These are phyloP conservation scores for Sporothrix sp. DNA, from an alignment of 2,329 filamentous ascomycete species.

Conservation along the genomic window DNA sequence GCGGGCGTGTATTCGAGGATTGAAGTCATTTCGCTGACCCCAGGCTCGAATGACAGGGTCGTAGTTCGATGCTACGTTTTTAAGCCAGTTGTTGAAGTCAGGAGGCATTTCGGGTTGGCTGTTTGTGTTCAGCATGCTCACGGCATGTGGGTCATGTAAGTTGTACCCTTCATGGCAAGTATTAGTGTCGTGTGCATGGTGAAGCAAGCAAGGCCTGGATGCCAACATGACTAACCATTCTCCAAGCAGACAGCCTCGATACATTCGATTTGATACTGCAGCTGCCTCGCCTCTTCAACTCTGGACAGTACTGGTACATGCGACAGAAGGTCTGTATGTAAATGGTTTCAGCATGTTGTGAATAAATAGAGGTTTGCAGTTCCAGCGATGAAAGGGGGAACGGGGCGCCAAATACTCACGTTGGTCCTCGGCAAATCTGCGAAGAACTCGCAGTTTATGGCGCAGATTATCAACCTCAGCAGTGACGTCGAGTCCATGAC, in stretches of 20 bases:
- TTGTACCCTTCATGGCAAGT: too few species aligned
- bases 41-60: conserved; percentile 38
- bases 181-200: conserved; percentile 8
- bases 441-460: conserved; percentile 42
- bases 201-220: neutral
- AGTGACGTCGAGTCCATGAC: conserved; percentile 31
- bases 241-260: conserved; percentile 43
- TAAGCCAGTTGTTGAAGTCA: conserved; percentile 43
- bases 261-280: conserved; percentile 51
- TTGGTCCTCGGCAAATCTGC: conserved; percentile 38
- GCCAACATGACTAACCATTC: conserved; percentile 36
- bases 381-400: conserved; percentile 12
- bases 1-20: conserved; percentile 27
- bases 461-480: conserved; percentile 46
- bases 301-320: conserved; percentile 40
- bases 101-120: conserved; percentile 33
- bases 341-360: neutral
- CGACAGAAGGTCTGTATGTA: conserved; percentile 29
- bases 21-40: conserved; percentile 29
- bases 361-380: too few species aligned
- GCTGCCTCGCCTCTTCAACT: conserved; percentile 45
- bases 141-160: conserved; percentile 31
- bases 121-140: conserved; percentile 30
- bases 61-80: conserved; percentile 39
- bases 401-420: conserved; percentile 32